Base-by-base conservation (phyloP, 768 basidiomycete species). In the Agrocybe praecox region DNA sequence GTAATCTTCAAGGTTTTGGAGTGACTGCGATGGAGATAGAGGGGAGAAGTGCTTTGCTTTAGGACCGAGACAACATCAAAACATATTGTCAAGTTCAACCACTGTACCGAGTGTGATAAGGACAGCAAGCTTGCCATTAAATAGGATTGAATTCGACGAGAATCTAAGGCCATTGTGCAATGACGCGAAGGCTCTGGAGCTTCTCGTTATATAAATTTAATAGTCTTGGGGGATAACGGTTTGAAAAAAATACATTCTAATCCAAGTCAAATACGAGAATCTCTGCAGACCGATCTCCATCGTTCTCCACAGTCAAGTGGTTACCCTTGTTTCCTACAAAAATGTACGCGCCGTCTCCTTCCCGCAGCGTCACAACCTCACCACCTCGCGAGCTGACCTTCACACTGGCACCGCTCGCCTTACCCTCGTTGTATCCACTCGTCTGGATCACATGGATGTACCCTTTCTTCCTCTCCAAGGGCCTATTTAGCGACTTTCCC, bases 261-360 rank as follows among this genome's bases (percentile, higher is more conserved):
- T 87, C 86, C 63, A 93, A 70, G 70, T 95, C 92, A 63, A 95
- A 96, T 15, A 95, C 67, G 49, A 96, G 68, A 18, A 94, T 77
- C 73, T 96, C 94, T 0, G 86, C 90, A 12, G 78, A 77, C 22
- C 68, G 72, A 52, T 84, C 82, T 0, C 92, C 91, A 4, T 80
- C 75, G 62, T 93, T 96, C 69, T 82, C 80, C 2, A 88, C 75
- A 29, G 72, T 65, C 53, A 70, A 56, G 9, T 78, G 47, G 53
- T 69, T 74, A 19, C 82, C 77, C 0, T 74, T 78, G 0, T 74
- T 70, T 1, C 75, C 81, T 1, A 82, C 78, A 46, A 72, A 63
- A 45, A 96, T 69, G 70, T 94, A 98, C 11, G 87, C 86, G 0
- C 93, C 94, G 65, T 98, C 96, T 0, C 96, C 96, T 64, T 98